Evolutionary conservation across 2,329 filamentous ascomycete genomes (phyloP).

Genomic region (Emericellopsis cladophorae): DNA sequence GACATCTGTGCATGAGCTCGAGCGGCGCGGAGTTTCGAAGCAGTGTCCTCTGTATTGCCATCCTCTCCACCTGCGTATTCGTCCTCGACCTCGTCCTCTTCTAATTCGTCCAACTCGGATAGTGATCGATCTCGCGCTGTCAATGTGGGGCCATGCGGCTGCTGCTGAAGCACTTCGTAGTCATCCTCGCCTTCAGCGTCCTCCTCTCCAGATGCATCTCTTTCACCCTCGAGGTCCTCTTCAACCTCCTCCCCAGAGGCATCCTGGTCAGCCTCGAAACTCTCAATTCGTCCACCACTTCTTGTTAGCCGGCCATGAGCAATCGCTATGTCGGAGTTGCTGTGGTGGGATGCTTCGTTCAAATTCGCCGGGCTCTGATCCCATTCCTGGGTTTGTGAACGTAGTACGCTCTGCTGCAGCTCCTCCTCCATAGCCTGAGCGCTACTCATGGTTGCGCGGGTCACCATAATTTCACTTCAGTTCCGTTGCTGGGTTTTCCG

Average conservation of each 20-base stretch:
- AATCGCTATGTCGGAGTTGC: conserved; percentile 11
- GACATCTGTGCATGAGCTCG: conserved; percentile 12
- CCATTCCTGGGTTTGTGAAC: conserved; percentile 34
- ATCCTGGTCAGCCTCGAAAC: conserved; percentile 25
- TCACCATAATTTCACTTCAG: too few species aligned
- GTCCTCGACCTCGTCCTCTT: conserved; percentile 13
- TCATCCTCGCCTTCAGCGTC: conserved; percentile 15
- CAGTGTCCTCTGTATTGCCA: conserved; percentile 40
- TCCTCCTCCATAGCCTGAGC: conserved; percentile 44
- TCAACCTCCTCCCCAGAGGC: conserved; percentile 29
- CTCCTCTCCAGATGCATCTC: conserved; percentile 22
- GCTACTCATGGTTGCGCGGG: conserved; percentile 29
- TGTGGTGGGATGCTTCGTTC: conserved; percentile 18
- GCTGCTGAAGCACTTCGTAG: conserved; percentile 1
- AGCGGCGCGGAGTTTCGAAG: conserved; percentile 31
- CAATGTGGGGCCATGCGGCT: too few species aligned
- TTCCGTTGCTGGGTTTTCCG: too few species aligned
- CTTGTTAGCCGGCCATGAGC: conserved; percentile 3
- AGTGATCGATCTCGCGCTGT: too few species aligned
- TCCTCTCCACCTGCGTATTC: conserved; percentile 17
- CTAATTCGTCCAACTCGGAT: conserved; percentile 6
- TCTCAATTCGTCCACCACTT: conserved; percentile 7
- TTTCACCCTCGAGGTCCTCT: conserved; percentile 28
- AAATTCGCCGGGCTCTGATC: neutral
- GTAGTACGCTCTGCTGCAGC: conserved; percentile 40